Percentiles rank a stretch among this genome's conserved stretches.
These are phyloP conservation scores for Aspergillaceae sp. DNA, from an alignment of 2,329 filamentous ascomycete species.

Conservation along the genomic window DNA sequence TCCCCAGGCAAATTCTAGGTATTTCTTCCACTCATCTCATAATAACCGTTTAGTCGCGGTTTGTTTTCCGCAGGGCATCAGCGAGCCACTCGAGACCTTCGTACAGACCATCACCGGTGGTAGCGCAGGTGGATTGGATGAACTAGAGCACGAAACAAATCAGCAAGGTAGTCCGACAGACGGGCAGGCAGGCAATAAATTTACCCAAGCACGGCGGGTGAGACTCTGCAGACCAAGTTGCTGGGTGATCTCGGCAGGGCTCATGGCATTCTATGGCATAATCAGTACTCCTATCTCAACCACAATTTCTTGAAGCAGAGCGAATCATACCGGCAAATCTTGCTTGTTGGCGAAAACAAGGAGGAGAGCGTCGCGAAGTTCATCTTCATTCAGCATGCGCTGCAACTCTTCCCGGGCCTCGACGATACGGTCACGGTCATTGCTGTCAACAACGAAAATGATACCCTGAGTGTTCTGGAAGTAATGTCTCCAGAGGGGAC, in stretches of 20 bases:
- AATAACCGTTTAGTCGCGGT: slow-evolving; percentile 38
- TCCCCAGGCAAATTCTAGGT: slow-evolving; percentile 27
- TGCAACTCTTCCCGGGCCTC: slow-evolving; percentile 95
- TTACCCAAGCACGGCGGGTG: slow-evolving; percentile 97
- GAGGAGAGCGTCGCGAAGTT: slow-evolving; percentile 93
- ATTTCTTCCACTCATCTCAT: slow-evolving; percentile 25
- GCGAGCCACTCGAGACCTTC: slow-evolving; percentile 95
- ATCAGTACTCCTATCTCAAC: slow-evolving; percentile 17
- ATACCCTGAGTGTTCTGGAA: slow-evolving; percentile 99
- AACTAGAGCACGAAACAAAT: slow-evolving; percentile 49
- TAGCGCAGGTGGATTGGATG: slow-evolving; percentile 99
- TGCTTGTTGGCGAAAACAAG: slow-evolving; percentile 99
- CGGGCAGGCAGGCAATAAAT: slow-evolving; percentile 27
- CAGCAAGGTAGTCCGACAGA: too few species aligned
- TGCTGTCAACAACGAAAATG: slow-evolving; percentile 99
- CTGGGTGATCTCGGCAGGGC: slow-evolving; percentile 98
- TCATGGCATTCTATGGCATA: slow-evolving; percentile 81
- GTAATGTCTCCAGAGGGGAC: slow-evolving; percentile 98
- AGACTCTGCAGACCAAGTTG: slow-evolving; percentile 99
- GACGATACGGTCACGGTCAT: slow-evolving; percentile 95
- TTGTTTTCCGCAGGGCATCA: slow-evolving; percentile 67
- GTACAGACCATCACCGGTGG: slow-evolving; percentile 97
- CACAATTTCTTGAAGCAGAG: neutral
- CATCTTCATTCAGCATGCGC: slow-evolving; percentile 97
- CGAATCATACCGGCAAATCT: slow-evolving; percentile 75